phyloP scores from a whole-genome alignment of 768 basidiomycete species.

The Hypholoma fasciculare region DNA sequence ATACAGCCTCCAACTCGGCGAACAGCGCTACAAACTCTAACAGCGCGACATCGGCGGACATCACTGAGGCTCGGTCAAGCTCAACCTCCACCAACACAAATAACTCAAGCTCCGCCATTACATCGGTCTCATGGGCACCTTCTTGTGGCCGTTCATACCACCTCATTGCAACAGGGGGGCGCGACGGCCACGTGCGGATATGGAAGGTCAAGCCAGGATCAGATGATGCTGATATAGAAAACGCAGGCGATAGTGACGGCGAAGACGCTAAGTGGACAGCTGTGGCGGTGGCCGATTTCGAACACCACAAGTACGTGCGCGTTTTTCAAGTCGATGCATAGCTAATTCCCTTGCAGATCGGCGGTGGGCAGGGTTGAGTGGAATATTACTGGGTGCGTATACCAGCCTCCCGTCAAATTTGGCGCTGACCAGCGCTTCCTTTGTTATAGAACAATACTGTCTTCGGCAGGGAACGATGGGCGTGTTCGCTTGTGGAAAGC shows the following conservation, averaged over 20 bases:
- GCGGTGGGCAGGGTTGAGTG: conserved; percentile 88
- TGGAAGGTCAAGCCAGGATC: conserved; percentile 78
- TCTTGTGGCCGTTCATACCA: conserved; percentile 94
- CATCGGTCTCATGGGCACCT: conserved; percentile 91
- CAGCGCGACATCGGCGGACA: background rate
- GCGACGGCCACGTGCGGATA: conserved; percentile 88
- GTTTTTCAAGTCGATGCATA: background rate
- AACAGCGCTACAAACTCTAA: background rate
- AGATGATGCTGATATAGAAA: conserved; percentile 39
- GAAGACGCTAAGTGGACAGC: conserved; percentile 73
- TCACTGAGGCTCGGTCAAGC: background rate
- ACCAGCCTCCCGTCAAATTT: background rate
- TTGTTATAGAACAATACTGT: conserved; percentile 67
- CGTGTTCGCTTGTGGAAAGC: conserved; percentile 85
- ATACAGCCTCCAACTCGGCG: conserved; percentile 10
- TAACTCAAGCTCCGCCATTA: conserved; percentile 50
- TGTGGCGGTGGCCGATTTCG: conserved; percentile 80
- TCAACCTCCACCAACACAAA: background rate
- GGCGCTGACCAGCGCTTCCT: background rate
- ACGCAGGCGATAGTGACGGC: conserved; percentile 32
- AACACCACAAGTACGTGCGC: conserved; percentile 71
- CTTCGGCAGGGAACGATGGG: conserved; percentile 83
- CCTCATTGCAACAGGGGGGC: conserved; percentile 85
- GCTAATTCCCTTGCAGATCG: conserved; percentile 42
- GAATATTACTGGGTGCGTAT: conserved; percentile 80